Base-by-base conservation (phyloP, 768 basidiomycete genomes). In the Termitomyces sp. region DNA sequence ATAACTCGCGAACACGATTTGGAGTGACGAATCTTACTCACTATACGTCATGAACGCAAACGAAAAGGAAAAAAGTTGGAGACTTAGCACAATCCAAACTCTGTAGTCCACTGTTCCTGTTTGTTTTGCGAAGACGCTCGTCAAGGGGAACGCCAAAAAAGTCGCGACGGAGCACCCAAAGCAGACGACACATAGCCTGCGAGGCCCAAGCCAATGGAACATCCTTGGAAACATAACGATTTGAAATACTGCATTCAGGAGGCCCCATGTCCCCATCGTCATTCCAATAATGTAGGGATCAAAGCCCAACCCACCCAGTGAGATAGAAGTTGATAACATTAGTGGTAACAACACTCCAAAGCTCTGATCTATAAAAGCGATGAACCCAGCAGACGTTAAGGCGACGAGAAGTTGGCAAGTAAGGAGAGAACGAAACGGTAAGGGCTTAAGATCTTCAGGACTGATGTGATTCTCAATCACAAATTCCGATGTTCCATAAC, bases 331-430 rank as follows among this genome's bases (percentile, higher is more conserved):
- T 35, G 77, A 68, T 56, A 73, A 73, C 63, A 82, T 77, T 26
- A 83, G 64, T 0, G 83, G 82, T 0, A 72, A 22, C 20, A 84
- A 69, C 6, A 72, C 73, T 24, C 64, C 48, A 54, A 73, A 57
- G 7, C 72, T 64, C 32, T 77, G 74, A 28, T 80, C 78, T 10
- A 77, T 62, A 22, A 84, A 73, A 8, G 72, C 70, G 10, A 82
- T 66, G 6, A 61, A 59, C 30, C 66, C 70, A 58, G 77, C 77
- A 63, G 76, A 80, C 43, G 62, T 50, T 20, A 79, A 63, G 16
- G 79, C 70, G 45, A 81, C 60, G 53, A 77, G 54, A 53, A 84
- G 72, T 6, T 71, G 68, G 22, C 53, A 61, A 42, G 59, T 58
- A 26, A 65, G 49, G 12, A 70, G 59, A 40, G 60, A 61, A n/a